Base-by-base conservation (phyloP, 805 yeast genomes). In the Cyberlindnera mississippiensis region DNA sequence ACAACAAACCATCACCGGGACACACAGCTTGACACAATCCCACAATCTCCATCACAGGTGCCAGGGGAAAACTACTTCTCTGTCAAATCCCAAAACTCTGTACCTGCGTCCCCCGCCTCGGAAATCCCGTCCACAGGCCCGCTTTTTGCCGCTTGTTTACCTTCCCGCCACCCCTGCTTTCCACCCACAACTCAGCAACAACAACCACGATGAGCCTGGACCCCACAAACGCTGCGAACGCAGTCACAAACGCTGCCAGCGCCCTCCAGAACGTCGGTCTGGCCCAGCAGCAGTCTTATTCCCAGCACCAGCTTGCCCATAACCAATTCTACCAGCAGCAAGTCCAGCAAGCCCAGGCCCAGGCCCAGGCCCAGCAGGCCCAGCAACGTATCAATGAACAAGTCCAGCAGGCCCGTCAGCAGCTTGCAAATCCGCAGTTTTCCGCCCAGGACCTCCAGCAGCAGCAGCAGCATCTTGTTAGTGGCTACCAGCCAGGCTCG, bases 221-320 rank as follows among this genome's bases (percentile, higher is more conserved):
- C 27, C 52, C 52, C 26, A 41, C 17, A 28, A 34, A 15, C 33
- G 40, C 45, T 14, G 47, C 42, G 18, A 46, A 36, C 30, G 37
- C 48, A 8, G 51, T 48, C 32, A 45, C 44, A 30, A 56, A 49
- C 37, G 57, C 57, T 16, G 55, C 54, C 18, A 49, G 35, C 26
- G 60, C 57, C 6, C 45, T 56, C 3, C 61, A 56, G 41, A 52
- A 48, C 6, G 56, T 46, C 6, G 51, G 52, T 33, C 41, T 49
- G 24, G 48, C 51, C 12, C 40, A 29, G 28, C 44, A 39, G 32
- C 45, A 43, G 42, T 7, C 39, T 13, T 47, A 44, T 19, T 42
- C 43, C 33, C 56, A 49, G 31, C 56, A 50, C 24, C 57, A 44
- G 28, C 40, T 45, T 24, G 26, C 48, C 22, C 51, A 47, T 18